Evolutionary conservation across 768 basidiomycete species (phyloP).

Genomic region (Auriscalpium microsporum): DNA sequence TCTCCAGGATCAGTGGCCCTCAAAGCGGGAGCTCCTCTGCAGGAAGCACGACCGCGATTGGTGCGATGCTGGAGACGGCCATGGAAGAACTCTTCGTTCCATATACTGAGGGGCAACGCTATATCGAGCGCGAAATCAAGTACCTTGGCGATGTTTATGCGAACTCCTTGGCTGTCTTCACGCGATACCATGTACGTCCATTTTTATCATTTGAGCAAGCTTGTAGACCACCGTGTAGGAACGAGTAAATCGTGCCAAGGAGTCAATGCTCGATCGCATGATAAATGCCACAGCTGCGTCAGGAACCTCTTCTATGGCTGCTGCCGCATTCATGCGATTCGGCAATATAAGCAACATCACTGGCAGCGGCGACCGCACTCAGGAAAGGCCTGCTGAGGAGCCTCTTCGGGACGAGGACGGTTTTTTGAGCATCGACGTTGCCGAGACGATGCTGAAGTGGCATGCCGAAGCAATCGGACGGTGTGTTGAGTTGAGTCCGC

Average conservation of each 20-base stretch:
- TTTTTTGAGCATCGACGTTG: conserved; percentile 58
- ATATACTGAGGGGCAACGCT: conserved; percentile 85
- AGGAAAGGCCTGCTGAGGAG: conserved; percentile 56
- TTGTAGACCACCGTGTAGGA: conserved; percentile 26
- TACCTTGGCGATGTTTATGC: conserved; percentile 76
- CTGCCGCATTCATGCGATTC: conserved; percentile 83
- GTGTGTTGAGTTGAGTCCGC: conserved; percentile 80
- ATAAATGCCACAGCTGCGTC: conserved; percentile 67
- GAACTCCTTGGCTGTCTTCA: conserved; percentile 61
- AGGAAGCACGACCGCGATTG: conserved; percentile 40
- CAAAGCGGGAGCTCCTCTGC: conserved; percentile 35
- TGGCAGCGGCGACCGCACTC: conserved; percentile 30
- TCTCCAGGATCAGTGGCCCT: conserved; percentile 34
- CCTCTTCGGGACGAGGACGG: conserved; percentile 78
- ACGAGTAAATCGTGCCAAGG: conserved; percentile 57
- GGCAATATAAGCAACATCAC: conserved; percentile 52
- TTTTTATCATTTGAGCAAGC: background rate
- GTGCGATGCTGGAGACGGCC: conserved; percentile 86
- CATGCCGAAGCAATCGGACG: conserved; percentile 96
- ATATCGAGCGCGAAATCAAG: conserved; percentile 86
- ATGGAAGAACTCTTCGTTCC: conserved; percentile 96
- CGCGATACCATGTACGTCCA: conserved; percentile 76
- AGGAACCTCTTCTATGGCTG: conserved; percentile 65
- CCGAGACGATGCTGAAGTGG: conserved; percentile 93
- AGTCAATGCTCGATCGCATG: conserved; percentile 82